phyloP scores from a whole-genome alignment of 306 rosid species.

The Glycyrrhiza uralensis region DNA sequence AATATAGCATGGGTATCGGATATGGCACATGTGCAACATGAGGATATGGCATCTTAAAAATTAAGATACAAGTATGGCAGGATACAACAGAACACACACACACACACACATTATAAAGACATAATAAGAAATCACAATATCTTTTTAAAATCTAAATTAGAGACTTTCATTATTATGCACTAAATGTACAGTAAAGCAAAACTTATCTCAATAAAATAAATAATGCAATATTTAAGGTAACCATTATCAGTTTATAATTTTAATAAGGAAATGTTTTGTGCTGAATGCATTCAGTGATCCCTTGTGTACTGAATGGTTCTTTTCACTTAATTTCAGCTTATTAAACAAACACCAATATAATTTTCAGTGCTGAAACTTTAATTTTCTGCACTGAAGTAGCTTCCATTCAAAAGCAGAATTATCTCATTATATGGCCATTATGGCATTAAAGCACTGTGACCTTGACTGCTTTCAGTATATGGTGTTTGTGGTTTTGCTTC shows the following conservation, averaged over 20 bases:
- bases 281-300: background rate
- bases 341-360: background rate
- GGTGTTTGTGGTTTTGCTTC: constrained; percentile 51
- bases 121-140: background rate
- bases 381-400: background rate
- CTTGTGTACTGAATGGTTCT: background rate
- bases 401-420: background rate
- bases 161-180: background rate
- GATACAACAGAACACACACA: background rate
- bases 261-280: background rate
- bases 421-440: constrained; percentile 1
- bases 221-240: background rate
- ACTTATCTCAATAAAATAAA: background rate
- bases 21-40: background rate
- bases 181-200: background rate
- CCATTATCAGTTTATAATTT: background rate
- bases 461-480: constrained; percentile 57
- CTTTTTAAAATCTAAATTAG: background rate
- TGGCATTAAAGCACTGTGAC: constrained; percentile 15
- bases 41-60: background rate
- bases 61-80: background rate
- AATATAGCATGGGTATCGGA: background rate
- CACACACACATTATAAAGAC: background rate
- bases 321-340: background rate
- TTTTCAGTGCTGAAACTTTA: constrained; percentile 1